Base-by-base conservation (phyloP, 345 rosid species). In the Nasturtium officinale region DNA sequence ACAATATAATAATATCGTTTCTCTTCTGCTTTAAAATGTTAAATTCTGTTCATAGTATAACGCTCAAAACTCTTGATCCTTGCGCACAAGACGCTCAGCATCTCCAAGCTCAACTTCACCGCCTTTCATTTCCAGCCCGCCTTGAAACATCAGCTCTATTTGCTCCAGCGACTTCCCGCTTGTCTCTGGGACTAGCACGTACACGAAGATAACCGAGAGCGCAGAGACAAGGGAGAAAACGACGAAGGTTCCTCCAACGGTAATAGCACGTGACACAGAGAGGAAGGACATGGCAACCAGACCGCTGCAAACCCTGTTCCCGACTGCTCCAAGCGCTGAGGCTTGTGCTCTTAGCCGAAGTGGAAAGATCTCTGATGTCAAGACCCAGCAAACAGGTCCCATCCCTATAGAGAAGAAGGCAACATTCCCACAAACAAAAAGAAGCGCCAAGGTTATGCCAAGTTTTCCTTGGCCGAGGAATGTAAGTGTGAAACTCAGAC, bases 361-460 rank as follows among this genome's bases (percentile, higher is more conserved):
- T 21, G 97, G 97, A 72, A 83, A 90, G 35, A 90, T 90, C 78
- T 90, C 97, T 0, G 97, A 80, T 21, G 97, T 87, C 81, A 90
- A 43, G 43, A 90, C 95, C 95, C 97, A 86, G 72, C 92, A 89
- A 42, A 89, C 74, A 21, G 97, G 95, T 13, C 97, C 95, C 25
- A 90, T 83, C 21, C 97, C 97, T 28, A 90, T 79, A 0, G 95
- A 90, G 73, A 90, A 90, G 86, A 90, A 89, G 15, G 88, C 97
- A 3, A 90, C 97, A 72, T 86, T 85, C 37, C 89, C 95, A 42
- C 95, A 89, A 9, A 89, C 82, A n/a, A 82, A 84, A 3, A 89
- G 56, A 43, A 90, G 77, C 0, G 88, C 73, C 53, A 86, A 43
- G 0, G 85, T 83, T 48, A 85, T 76, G 18, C 82, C 85, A 21